These are phyloP conservation scores for Candida caryicola DNA, from an alignment of 805 yeast species.

Conservation along the genomic window DNA sequence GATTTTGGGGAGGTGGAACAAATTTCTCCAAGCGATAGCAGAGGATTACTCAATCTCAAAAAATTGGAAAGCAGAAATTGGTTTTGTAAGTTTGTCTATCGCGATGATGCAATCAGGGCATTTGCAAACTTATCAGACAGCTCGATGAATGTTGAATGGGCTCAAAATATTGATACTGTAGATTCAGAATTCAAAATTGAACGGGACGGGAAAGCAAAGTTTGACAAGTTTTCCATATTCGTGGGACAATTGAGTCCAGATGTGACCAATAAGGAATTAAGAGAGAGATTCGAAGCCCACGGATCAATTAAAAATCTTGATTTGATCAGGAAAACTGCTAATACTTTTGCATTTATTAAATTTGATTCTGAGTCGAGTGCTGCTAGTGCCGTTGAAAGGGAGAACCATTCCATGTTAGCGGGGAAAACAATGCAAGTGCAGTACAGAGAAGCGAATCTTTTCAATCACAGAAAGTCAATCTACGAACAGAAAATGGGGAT, in stretches of 20 bases:
- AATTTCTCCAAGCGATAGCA: conserved; percentile 41
- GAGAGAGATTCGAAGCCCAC: conserved; percentile 60
- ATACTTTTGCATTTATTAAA: conserved; percentile 70
- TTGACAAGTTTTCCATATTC: conserved; percentile 73
- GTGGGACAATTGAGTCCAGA: conserved; percentile 66
- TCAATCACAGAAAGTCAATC: neutral
- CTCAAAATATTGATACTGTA: conserved; percentile 64
- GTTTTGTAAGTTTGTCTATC: conserved; percentile 74
- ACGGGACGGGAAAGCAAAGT: conserved; percentile 9
- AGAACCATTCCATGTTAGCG: conserved; percentile 74
- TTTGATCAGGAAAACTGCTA: conserved; percentile 47
- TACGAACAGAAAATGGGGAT: conserved; percentile 29
- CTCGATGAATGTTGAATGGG: conserved; percentile 75
- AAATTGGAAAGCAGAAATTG: conserved; percentile 44
- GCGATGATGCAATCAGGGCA: conserved; percentile 87
- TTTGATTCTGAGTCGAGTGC: conserved; percentile 68
- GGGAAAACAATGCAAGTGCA: conserved; percentile 82
- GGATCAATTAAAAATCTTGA: conserved; percentile 63
- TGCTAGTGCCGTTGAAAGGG: conserved; percentile 82
- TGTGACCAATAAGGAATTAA: conserved; percentile 54
- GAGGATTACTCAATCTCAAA: conserved; percentile 21
- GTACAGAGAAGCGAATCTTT: conserved; percentile 55
- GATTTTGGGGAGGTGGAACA: conserved; percentile 78
- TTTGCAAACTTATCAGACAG: conserved; percentile 63
- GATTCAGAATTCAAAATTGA: conserved; percentile 25